Conservation (phyloP, 805 yeast genomes). For the Kazachstania kunashirensis region DNA sequence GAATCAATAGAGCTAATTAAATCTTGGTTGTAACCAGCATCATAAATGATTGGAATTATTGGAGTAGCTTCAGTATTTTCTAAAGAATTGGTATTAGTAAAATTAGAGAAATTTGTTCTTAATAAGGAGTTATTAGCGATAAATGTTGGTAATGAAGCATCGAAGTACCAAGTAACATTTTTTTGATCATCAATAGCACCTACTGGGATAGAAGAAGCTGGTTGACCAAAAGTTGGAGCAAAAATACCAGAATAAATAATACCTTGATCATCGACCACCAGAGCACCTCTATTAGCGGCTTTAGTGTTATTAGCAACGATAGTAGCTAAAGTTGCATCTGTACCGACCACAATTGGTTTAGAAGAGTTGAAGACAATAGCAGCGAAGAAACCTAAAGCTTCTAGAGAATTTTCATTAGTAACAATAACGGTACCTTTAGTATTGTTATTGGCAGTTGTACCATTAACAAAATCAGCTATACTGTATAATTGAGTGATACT, state of each 20-base stretch:
- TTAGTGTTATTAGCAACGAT: slow-evolving; percentile 15
- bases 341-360: slow-evolving; percentile 20
- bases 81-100: slow-evolving; percentile 13
- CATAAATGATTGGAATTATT: slow-evolving; percentile 23
- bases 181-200: slow-evolving; percentile 16
- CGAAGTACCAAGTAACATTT: slow-evolving; percentile 21
- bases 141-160: slow-evolving; percentile 17
- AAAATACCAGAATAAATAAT: slow-evolving; percentile 19
- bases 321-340: slow-evolving; percentile 14
- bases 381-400: slow-evolving; percentile 23
- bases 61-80: slow-evolving; percentile 8
- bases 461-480: slow-evolving; percentile 12
- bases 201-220: slow-evolving; percentile 15
- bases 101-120: slow-evolving; percentile 14
- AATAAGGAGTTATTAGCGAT: slow-evolving; percentile 14
- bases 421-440: slow-evolving; percentile 18
- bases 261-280: slow-evolving; percentile 15
- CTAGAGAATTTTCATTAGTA: slow-evolving; percentile 16
- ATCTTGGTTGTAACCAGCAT: slow-evolving; percentile 14
- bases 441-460: slow-evolving; percentile 7
- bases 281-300: slow-evolving; percentile 17
- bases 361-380: slow-evolving; percentile 16
- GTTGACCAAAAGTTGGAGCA: slow-evolving; percentile 11
- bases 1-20: slow-evolving; percentile 16
- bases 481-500: slow-evolving; percentile 18